Percentiles rank a stretch among this genome's conserved stretches.
Evolutionary conservation across 768 basidiomycete species (phyloP).

Genomic region (Candolleomyces eurysporus): DNA sequence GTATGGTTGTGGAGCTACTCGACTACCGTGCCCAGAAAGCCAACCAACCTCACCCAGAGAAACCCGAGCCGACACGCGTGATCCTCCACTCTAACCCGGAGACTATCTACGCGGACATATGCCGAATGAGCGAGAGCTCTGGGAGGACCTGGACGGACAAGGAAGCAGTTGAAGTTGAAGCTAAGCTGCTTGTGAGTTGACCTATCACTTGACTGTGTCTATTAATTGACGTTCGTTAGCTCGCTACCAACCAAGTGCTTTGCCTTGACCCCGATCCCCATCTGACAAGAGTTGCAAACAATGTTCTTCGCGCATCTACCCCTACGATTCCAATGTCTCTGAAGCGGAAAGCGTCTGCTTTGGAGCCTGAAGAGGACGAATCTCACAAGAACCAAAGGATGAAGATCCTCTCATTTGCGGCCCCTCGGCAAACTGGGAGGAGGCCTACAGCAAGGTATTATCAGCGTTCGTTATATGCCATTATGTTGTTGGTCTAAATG

Average conservation of each 20-base stretch:
- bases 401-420: slow-evolving; percentile 81
- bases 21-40: slow-evolving; percentile 66
- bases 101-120: slow-evolving; percentile 78
- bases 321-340: slow-evolving; percentile 71
- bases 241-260: slow-evolving; percentile 71
- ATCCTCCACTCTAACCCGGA: slow-evolving; percentile 78
- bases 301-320: slow-evolving; percentile 67
- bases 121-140: slow-evolving; percentile 58
- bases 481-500: neutral
- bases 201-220: slow-evolving; percentile 5
- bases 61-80: slow-evolving; percentile 63
- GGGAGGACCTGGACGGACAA: slow-evolving; percentile 65
- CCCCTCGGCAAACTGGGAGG: slow-evolving; percentile 48
- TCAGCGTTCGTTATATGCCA: slow-evolving; percentile 1
- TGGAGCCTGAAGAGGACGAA: slow-evolving; percentile 76
- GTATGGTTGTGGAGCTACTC: slow-evolving; percentile 80
- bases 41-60: slow-evolving; percentile 57
- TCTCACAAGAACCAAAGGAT: slow-evolving; percentile 67
- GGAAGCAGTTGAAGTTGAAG: slow-evolving; percentile 72
- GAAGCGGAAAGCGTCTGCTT: slow-evolving; percentile 70
- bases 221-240: slow-evolving; percentile 34
- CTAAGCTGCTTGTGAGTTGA: slow-evolving; percentile 63
- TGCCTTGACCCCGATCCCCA: slow-evolving; percentile 81
- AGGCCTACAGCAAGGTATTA: slow-evolving; percentile 51
- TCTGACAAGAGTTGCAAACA: slow-evolving; percentile 73